Conservation (phyloP, 495 filamentous ascomycete species). For the Beverwykella pulmonaria region DNA sequence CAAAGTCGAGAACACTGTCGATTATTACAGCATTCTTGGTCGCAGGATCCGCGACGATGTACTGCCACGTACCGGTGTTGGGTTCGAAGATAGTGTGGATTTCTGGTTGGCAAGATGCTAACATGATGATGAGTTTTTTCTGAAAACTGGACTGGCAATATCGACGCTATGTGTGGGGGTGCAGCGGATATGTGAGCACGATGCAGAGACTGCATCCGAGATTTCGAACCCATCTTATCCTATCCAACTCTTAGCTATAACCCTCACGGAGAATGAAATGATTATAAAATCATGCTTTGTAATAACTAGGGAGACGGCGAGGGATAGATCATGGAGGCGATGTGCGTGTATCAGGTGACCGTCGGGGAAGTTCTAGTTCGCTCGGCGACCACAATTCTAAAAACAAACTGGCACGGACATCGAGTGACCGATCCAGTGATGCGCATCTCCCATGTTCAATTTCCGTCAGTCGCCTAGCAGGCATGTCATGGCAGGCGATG, state of each 20-base stretch:
- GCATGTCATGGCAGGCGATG: background rate
- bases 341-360: conserved; percentile 2
- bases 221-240: background rate
- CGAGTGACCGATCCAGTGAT: background rate
- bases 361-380: conserved; percentile 3
- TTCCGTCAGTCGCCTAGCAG: background rate
- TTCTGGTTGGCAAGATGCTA: background rate
- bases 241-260: too few relatives aligned
- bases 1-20: conserved; percentile 62
- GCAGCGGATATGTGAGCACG: too few relatives aligned
- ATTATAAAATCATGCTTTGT: background rate
- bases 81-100: conserved; percentile 52
- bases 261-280: too few relatives aligned
- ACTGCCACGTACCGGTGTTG: conserved; percentile 60
- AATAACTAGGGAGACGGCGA: background rate
- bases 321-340: background rate
- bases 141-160: background rate
- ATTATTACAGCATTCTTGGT: conserved; percentile 57
- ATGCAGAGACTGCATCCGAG: too few relatives aligned
- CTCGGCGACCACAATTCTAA: conserved; percentile 2
- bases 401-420: background rate
- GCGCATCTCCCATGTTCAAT: background rate
- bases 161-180: background rate
- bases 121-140: background rate
- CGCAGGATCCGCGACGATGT: conserved; percentile 56